Percentiles rank a stretch among this genome's conserved stretches.
phyloP scores from a whole-genome alignment of 2,329 filamentous ascomycete genomes.

The Venturia aucupariae region DNA sequence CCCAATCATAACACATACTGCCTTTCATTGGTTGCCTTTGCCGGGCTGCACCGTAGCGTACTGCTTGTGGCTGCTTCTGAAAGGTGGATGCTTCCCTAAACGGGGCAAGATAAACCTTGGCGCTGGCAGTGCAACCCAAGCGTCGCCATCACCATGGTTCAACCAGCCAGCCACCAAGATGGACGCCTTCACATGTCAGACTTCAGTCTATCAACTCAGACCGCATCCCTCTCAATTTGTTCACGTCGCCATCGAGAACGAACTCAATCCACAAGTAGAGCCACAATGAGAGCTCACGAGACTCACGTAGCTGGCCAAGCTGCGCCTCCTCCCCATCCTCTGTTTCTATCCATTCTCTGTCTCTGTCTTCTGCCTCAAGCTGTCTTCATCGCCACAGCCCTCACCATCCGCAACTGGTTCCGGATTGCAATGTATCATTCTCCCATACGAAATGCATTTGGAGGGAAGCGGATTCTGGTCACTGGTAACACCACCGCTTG shows the following conservation, averaged over 20 bases:
- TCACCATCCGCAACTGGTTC: background rate
- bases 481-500: background rate
- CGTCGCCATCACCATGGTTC: too few species aligned
- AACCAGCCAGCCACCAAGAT: too few species aligned
- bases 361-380: conserved; percentile 1
- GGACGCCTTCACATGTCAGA: too few species aligned
- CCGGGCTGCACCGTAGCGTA: too few species aligned
- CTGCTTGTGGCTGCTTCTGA: too few species aligned
- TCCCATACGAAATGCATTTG: background rate
- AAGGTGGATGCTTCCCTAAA: too few species aligned
- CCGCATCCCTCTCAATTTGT: background rate
- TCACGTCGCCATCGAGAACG: too few species aligned
- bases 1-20: too few species aligned
- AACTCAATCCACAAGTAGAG: background rate
- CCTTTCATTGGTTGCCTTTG: too few species aligned
- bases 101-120: too few species aligned
- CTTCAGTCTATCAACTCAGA: too few species aligned
- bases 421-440: background rate
- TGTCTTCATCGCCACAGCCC: background rate
- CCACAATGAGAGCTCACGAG: background rate
- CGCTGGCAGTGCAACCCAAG: too few species aligned
- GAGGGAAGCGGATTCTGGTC: conserved; percentile 5
- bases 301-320: background rate
- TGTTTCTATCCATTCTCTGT: background rate
- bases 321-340: background rate